Base-by-base conservation (phyloP, 257 asterid genomes). In the Petunia secreta region DNA sequence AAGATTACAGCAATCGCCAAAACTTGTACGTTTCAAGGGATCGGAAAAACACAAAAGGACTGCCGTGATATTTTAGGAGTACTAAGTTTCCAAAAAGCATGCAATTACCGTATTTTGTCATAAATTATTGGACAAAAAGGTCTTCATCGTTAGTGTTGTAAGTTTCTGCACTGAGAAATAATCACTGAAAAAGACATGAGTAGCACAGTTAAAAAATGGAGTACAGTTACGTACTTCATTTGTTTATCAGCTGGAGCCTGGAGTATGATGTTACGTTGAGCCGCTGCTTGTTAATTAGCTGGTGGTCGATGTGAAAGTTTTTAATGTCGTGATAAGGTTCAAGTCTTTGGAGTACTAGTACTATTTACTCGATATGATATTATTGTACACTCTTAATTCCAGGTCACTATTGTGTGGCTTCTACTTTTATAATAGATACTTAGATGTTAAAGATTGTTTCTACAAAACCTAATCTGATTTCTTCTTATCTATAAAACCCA, bases 71-170 rank as follows among this genome's bases (percentile, higher is more conserved):
- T 71, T 71, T 41, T 71, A 48, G 0, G 40, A 46, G 2, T 71
- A 46, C 8, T 63, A 62, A 55, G 62, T 53, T 53, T 53, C 57
- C 53, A 48, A 48, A 48, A 48, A 6, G 11, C 6, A 48, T 69
- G 9, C 59, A 4, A 43, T 8, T 1, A 69, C 2, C 25, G 25
- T 10, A 25, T 68, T 16, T 46, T 69, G 77, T 69, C 43, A 71
- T 48, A 71, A 46, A 48, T 69, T 69, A 48, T 69, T 69, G 36
- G 77, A 46, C 59, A 69, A 69, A 69, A 58, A 25, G 11, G 77
- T 48, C 77, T 25, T 3, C 6, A 16, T 44, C 40, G 39, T n/a
- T 16, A n/a, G 0, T 43, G 38, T 66, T 67, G 75, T 43, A 67
- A 38, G 55, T 67, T 67, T 67, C 15, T 67, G n/a, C 75, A 8